phyloP scores from a whole-genome alignment of 2,329 filamentous ascomycete genomes.

The Alternaria consortialis region DNA sequence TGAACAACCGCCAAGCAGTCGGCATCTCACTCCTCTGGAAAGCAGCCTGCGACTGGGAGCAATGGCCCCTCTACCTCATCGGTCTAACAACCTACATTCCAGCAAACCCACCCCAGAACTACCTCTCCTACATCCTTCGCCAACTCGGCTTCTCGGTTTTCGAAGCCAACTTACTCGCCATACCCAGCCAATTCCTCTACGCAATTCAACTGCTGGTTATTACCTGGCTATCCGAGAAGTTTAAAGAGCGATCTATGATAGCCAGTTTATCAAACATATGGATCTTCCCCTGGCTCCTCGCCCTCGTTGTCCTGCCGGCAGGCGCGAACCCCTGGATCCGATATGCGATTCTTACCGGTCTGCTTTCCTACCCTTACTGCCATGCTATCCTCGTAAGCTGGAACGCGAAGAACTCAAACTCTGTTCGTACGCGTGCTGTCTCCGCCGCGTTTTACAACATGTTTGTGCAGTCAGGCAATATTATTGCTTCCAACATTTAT shows the following conservation, averaged over 20 bases:
- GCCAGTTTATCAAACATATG: slow-evolving; percentile 64
- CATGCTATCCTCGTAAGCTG: slow-evolving; percentile 54
- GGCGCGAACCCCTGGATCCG: slow-evolving; percentile 60
- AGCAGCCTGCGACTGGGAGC: slow-evolving; percentile 40
- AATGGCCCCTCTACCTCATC: slow-evolving; percentile 47
- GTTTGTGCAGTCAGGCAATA: slow-evolving; percentile 58
- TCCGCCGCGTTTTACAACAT: slow-evolving; percentile 55
- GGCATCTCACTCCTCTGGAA: slow-evolving; percentile 31
- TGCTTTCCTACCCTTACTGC: slow-evolving; percentile 65
- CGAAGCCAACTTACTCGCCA: slow-evolving; percentile 69
- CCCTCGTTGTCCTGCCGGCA: slow-evolving; percentile 59
- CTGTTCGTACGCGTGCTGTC: slow-evolving; percentile 52
- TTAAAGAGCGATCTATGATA: slow-evolving; percentile 59
- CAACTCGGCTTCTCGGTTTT: slow-evolving; percentile 70
- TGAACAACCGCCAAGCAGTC: slow-evolving; percentile 54
- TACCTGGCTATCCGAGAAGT: slow-evolving; percentile 57
- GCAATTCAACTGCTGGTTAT: slow-evolving; percentile 55
- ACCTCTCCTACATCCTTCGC: slow-evolving; percentile 66
- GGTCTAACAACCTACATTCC: slow-evolving; percentile 56
- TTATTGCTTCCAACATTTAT: slow-evolving; percentile 60
- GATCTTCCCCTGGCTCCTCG: slow-evolving; percentile 67
- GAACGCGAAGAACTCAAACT: slow-evolving; percentile 52
- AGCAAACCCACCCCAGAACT: slow-evolving; percentile 28
- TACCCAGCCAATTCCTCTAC: slow-evolving; percentile 55
- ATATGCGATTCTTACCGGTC: slow-evolving; percentile 59